A percentile compares a stretch with the other conserved stretches of the same genome.
These are phyloP conservation scores for Petunia axillaris DNA, from an alignment of 257 asterid genomes.

Conservation along the genomic window DNA sequence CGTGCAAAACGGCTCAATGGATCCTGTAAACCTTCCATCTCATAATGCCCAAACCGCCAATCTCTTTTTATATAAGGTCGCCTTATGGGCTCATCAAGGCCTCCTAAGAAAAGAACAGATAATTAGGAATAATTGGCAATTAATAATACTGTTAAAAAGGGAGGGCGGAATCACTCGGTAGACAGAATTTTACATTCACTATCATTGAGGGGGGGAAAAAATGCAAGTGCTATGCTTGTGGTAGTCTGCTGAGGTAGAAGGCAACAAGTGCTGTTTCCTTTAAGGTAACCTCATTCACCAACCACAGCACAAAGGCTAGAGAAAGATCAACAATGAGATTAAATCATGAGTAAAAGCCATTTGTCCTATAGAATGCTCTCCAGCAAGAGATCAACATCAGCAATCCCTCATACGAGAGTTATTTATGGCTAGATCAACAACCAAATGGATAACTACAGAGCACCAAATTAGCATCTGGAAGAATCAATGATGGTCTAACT, in stretches of 20 bases:
- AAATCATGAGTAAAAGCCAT: not conserved
- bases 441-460: conserved; percentile 8
- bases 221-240: not conserved
- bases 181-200: not conserved
- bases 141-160: not conserved
- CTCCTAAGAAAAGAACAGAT: conserved; percentile 53
- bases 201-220: conserved; percentile 8
- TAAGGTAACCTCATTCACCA: conserved; percentile 17
- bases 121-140: not conserved
- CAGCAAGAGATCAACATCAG: not conserved
- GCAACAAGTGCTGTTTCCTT: not conserved
- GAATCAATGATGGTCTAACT: not conserved
- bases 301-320: conserved; percentile 8
- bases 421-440: conserved; percentile 12
- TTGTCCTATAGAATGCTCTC: conserved; percentile 1
- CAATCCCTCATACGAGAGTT: not conserved
- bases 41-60: conserved; percentile 95
- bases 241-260: conserved; percentile 10
- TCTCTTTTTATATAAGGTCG: conserved; percentile 64
- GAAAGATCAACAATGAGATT: not conserved
- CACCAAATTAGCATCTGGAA: conserved; percentile 17
- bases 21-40: conserved; percentile 92
- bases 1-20: conserved; percentile 81
- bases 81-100: conserved; percentile 76
- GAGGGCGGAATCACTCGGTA: not conserved